Conservation (phyloP, 169 alveolate species). For the Sarcocystis neurona region DNA sequence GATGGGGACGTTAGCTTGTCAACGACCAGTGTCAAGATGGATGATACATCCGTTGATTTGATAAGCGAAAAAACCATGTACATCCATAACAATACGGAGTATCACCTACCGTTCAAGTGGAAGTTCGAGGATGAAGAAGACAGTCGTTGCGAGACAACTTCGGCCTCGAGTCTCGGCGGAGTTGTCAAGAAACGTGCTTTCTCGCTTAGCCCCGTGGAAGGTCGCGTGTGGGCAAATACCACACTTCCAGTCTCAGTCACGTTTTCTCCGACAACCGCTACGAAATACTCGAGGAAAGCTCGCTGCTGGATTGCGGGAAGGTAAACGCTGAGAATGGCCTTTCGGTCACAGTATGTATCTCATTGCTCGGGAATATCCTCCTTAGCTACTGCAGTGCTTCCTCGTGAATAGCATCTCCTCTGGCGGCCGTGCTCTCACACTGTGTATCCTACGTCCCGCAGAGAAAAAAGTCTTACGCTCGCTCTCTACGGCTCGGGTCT, state of each 20-base stretch:
- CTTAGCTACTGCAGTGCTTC: too few species aligned
- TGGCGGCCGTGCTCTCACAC: too few species aligned
- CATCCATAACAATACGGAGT: conserved; percentile 50
- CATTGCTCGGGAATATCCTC: too few species aligned
- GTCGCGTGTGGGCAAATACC: conserved; percentile 20
- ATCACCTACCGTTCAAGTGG: conserved; percentile 60
- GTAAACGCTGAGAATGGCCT: too few species aligned
- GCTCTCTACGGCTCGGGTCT: conserved; percentile 55
- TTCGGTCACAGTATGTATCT: too few species aligned
- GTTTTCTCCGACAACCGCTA: neutral
- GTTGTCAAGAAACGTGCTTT: neutral
- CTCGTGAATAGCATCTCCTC: too few species aligned
- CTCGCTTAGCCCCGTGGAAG: neutral
- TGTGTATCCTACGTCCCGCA: too few species aligned
- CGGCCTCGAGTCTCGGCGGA: neutral
- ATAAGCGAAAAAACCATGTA: conserved; percentile 30
- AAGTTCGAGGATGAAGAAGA: neutral
- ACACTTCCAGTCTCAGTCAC: neutral
- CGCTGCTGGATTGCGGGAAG: conserved; percentile 10
- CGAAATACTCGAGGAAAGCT: neutral
- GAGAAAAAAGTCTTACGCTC: conserved; percentile 45
- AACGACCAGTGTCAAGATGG: conserved; percentile 40
- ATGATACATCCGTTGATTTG: conserved; percentile 52
- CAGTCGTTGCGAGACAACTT: neutral
- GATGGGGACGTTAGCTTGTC: conserved; percentile 54